These are phyloP conservation scores for Quercus tomentella DNA, from an alignment of 331 rosid species.

Conservation along the genomic window DNA sequence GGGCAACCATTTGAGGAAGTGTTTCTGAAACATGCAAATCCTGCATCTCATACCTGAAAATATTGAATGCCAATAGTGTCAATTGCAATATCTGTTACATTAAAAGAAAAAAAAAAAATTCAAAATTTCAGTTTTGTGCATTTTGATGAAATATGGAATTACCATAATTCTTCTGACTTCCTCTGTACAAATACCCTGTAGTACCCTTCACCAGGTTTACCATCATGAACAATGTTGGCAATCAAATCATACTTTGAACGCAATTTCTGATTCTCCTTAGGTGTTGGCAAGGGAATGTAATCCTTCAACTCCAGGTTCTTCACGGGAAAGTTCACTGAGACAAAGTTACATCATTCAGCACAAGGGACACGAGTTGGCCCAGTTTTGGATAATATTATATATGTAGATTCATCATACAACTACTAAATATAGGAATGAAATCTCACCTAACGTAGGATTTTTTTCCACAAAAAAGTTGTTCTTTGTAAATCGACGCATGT, in stretches of 20 bases:
- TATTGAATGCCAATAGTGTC: slow-evolving; percentile 2
- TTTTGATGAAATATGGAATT: slow-evolving; percentile 12
- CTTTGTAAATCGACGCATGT: slow-evolving; percentile 93
- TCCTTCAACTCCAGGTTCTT: slow-evolving; percentile 95
- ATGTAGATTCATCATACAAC: background rate
- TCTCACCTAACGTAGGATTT: slow-evolving; percentile 93
- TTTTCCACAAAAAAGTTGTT: slow-evolving; percentile 97
- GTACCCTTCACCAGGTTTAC: slow-evolving; percentile 90
- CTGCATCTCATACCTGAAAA: slow-evolving; percentile 93
- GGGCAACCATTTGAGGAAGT: slow-evolving; percentile 97
- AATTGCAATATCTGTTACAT: slow-evolving; percentile 9
- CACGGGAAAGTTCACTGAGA: slow-evolving; percentile 90
- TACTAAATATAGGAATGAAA: background rate
- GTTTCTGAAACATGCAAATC: slow-evolving; percentile 93
- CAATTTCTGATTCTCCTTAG: slow-evolving; percentile 65
- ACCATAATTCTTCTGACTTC: slow-evolving; percentile 92
- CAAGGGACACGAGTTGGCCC: background rate
- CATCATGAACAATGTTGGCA: slow-evolving; percentile 91
- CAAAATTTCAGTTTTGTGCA: background rate
- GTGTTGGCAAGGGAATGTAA: slow-evolving; percentile 86
- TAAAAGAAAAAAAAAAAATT: background rate
- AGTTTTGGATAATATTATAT: slow-evolving; percentile 1
- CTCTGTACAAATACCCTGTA: slow-evolving; percentile 91
- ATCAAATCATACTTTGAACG: slow-evolving; percentile 89
- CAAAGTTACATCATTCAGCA: slow-evolving; percentile 12